A percentile compares a stretch with the other conserved stretches of the same genome.
phyloP scores from a whole-genome alignment of 805 yeast genomes.

The Lipomyces lipofer region DNA sequence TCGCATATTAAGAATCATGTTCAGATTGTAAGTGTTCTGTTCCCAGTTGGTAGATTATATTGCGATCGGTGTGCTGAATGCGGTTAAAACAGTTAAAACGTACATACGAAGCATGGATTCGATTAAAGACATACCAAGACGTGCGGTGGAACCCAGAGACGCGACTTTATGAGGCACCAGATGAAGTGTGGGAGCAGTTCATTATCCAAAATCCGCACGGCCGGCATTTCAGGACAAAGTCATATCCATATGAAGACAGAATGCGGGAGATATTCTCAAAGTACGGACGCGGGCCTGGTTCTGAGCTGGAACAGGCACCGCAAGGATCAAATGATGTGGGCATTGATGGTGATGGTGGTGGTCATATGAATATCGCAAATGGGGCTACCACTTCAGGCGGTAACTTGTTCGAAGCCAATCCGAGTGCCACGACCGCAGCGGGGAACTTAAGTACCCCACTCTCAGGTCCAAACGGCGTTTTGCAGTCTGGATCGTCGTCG shows the following conservation, averaged over 20 bases:
- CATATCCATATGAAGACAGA: conserved; percentile 15
- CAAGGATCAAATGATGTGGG: neutral
- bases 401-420: neutral
- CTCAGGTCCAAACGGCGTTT: neutral
- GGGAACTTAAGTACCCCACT: neutral
- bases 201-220: conserved; percentile 10
- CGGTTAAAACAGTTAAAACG: conserved; percentile 15
- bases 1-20: conserved; percentile 26
- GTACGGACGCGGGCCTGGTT: neutral
- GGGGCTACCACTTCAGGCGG: neutral
- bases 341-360: neutral
- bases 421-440: neutral
- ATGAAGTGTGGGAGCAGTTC: conserved; percentile 15
- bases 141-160: conserved; percentile 15
- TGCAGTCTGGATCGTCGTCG: neutral
- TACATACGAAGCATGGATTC: conserved; percentile 21
- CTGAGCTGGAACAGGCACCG: neutral
- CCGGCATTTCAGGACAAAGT: conserved; percentile 5
- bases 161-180: conserved; percentile 16
- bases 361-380: too few relatives aligned
- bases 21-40: conserved; percentile 13
- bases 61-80: too few relatives aligned
- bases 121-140: conserved; percentile 7
- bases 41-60: neutral
- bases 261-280: conserved; percentile 18